phyloP scores from a whole-genome alignment of 2,329 filamentous ascomycete genomes.

The Amauroascus verrucosus region DNA sequence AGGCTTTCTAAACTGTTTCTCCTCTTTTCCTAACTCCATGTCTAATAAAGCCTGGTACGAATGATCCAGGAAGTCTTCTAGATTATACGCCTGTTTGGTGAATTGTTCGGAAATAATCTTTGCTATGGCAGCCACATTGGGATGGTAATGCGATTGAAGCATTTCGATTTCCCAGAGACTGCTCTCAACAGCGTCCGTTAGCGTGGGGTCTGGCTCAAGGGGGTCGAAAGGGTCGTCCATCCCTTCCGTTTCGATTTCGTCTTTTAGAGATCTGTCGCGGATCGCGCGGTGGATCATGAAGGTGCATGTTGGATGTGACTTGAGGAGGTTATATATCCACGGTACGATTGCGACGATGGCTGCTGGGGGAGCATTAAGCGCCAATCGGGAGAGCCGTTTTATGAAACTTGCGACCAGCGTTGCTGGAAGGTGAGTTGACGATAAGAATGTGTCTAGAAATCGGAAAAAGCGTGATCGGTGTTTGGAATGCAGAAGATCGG shows the following conservation, averaged over 20 bases:
- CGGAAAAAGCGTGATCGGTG: conserved; percentile 90
- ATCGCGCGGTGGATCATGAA: conserved; percentile 84
- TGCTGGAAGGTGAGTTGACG: conserved; percentile 83
- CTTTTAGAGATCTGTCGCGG: background rate
- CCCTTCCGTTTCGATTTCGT: conserved; percentile 44
- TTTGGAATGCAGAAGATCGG: conserved; percentile 80
- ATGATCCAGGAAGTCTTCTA: conserved; percentile 97
- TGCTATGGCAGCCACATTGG: conserved; percentile 86
- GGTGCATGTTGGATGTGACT: conserved; percentile 77
- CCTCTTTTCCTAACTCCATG: conserved; percentile 54
- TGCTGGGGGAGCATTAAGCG: conserved; percentile 78
- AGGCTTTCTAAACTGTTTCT: conserved; percentile 71
- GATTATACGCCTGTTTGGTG: conserved; percentile 84
- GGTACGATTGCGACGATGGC: conserved; percentile 83
- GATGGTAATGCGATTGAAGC: conserved; percentile 86
- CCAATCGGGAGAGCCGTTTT: conserved; percentile 76
- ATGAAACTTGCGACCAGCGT: conserved; percentile 89
- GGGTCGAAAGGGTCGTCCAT: conserved; percentile 68
- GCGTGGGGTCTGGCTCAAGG: conserved; percentile 68
- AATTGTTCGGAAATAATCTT: conserved; percentile 95
- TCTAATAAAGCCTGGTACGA: conserved; percentile 71
- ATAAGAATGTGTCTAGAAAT: conserved; percentile 78
- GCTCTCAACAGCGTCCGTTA: conserved; percentile 79
- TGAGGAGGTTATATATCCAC: conserved; percentile 91
- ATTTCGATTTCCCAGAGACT: conserved; percentile 92